Base-by-base conservation (phyloP, 805 yeast species). In the Schwanniomyces polymorphus region DNA sequence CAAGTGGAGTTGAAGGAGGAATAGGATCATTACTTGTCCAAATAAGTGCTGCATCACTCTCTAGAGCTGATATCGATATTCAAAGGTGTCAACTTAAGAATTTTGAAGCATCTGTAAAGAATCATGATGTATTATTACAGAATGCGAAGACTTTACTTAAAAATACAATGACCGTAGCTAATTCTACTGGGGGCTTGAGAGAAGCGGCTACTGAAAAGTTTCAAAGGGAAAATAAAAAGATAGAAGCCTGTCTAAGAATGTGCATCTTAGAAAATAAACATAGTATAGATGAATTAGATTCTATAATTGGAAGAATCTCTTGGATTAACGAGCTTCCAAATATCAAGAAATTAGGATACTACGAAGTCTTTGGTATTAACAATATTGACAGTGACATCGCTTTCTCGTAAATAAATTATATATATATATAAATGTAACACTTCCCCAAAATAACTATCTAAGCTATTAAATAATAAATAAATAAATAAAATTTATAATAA, bases 41-140 rank as follows among this genome's bases (percentile, higher is more conserved):
- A 47, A 48, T 78, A 2, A 64, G 78, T 49, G 66, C 74, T 7
- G 61, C 79, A 1, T 54, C 72, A 27, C 74, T 79, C n/a, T 80
- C 78, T 27, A 63, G 84, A 42, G 73, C 81, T 1, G 85, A 80
- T 54, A 67, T 79, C 3, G 84, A 79, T 45, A 54, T 77, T 10
- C 82, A 78, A 55, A 63, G 84, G 46, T 63, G 75, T n/a, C 70
- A 65, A 39, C 27, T 76, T 3, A 42, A 56, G 0, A 59, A 58
- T 14, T 49, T 45, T 23, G 66, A 63, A 8, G 58, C 63, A 21
- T 70, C 78, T 0, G 47, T 49, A 2, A 64, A 64, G 12, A 65
- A 67, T 52, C 48, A 49, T 16, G 51, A 47, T 2, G 55, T 74
- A 0, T 58, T 80, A 16, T 46, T 64, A 6, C 58, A 62, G 10